phyloP scores from a whole-genome alignment of 345 rosid genomes.

The Turnera subulata region DNA sequence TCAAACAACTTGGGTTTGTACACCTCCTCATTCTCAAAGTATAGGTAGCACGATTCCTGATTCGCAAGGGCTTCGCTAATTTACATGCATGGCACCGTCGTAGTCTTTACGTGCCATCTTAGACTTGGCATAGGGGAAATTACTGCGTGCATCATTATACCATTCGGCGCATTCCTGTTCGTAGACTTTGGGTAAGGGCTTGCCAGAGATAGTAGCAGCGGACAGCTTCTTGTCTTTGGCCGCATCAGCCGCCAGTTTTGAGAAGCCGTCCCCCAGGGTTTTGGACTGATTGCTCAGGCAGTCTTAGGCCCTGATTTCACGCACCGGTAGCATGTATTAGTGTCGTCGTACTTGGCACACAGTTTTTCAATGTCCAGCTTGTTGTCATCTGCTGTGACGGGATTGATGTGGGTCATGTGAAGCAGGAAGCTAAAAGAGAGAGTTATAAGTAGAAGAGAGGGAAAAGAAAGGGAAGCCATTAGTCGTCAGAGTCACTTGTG shows the following conservation, averaged over 20 bases:
- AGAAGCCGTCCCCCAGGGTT: conserved; percentile 4
- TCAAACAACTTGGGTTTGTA: background rate
- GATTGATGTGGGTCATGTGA: background rate
- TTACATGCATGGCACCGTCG: conserved; percentile 8
- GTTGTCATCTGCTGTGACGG: conserved; percentile 7
- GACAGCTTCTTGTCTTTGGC: background rate
- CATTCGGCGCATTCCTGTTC: background rate
- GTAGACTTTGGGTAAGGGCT: too few species aligned
- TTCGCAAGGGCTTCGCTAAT: background rate
- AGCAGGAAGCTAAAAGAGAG: background rate
- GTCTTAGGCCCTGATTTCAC: conserved; percentile 14
- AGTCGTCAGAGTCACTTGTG: too few species aligned
- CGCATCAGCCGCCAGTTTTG: background rate
- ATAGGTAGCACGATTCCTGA: background rate
- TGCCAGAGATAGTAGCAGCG: too few species aligned
- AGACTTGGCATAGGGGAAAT: background rate
- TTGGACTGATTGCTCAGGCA: conserved; percentile 14
- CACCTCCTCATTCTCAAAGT: background rate
- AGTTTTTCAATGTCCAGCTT: conserved; percentile 8
- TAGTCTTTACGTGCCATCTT: conserved; percentile 13
- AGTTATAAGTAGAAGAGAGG: background rate
- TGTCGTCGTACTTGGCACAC: conserved; percentile 17
- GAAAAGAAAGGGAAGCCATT: too few species aligned
- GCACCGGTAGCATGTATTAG: conserved; percentile 19
- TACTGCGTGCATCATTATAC: background rate